Percentiles rank a stretch among this genome's conserved stretches.
phyloP scores from a whole-genome alignment of 345 rosid species.

The Rhodamnia rubescens region DNA sequence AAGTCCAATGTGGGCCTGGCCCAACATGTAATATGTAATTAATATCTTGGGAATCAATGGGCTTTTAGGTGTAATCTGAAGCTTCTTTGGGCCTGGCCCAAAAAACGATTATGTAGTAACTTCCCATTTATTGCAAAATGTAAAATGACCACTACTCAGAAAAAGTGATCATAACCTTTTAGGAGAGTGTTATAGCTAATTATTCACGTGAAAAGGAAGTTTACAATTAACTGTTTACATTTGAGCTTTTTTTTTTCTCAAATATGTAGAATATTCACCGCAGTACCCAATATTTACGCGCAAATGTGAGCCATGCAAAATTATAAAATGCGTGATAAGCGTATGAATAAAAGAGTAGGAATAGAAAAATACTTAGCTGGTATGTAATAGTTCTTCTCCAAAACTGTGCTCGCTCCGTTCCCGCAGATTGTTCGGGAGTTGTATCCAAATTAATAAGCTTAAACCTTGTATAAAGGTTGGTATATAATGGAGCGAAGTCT shows the following conservation, averaged over 20 bases:
- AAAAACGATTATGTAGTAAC: neutral
- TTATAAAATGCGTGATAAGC: neutral
- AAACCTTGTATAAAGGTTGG: neutral
- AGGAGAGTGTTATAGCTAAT: neutral
- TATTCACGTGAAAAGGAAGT: neutral
- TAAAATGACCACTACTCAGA: neutral
- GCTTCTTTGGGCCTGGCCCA: neutral
- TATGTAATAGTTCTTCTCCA: neutral
- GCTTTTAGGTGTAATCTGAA: neutral
- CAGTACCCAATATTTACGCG: neutral
- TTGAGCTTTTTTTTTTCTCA: neutral
- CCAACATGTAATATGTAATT: neutral
- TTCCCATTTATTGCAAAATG: neutral
- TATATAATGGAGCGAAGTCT: neutral
- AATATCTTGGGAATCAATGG: neutral
- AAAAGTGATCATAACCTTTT: neutral
- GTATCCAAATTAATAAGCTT: neutral
- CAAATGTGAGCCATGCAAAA: neutral
- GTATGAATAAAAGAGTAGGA: neutral
- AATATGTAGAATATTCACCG: neutral
- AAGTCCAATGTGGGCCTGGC: neutral
- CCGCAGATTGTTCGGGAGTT: neutral
- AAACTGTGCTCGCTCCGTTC: neutral
- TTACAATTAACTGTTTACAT: neutral
- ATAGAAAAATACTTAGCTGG: neutral